Base-by-base conservation (phyloP, 768 basidiomycete genomes). In the Serendipita sp. region DNA sequence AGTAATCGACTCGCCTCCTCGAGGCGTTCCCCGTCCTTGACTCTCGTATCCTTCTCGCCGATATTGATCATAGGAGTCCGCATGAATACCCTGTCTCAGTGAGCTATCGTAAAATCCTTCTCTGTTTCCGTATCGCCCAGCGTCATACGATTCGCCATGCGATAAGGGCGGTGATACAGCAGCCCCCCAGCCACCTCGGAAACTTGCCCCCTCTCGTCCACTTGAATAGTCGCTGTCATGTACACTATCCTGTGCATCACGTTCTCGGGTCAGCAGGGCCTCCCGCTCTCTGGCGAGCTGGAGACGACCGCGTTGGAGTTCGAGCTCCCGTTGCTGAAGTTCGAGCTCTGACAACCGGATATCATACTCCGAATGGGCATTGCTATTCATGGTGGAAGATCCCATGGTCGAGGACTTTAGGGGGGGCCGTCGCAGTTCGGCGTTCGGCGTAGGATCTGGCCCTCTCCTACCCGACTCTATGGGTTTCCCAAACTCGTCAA, bases 401-500 rank as follows among this genome's bases (percentile, higher is more conserved):
- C 56, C 56, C 11, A 60, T 16, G 10, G 16, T 24, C 13, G 56
- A 60, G 4, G 56, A 37, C 37, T 24, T 60, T n/a, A n/a, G 3
- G 4, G 56, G 56, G 16, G 18, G n/a, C 11, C 35, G 56, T 28
- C 56, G 56, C 35, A 24, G 56, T 30, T 60, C 56, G 28, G 35
- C 13, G 28, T n/a, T 60, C 8, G 24, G 28, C 37, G 30, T 38
- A 4, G 30, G 11, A 10, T 38, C 35, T 10, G 10, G 16, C 28
- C 56, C 56, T 30, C 16, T 24, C 8, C 28, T 60, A 4, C 28
- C 56, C 16, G 10, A 10, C n/a, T 24, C 56, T 8, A 60, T 30
- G n/a, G 56, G 35, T 10, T 24, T 30, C 34, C 56, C 56, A 38
- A 60, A 60, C 56, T 60, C 56, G 56, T 60, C 56, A 11, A 60